phyloP scores from a whole-genome alignment of 768 basidiomycete species.

The Hericium erinaceus region DNA sequence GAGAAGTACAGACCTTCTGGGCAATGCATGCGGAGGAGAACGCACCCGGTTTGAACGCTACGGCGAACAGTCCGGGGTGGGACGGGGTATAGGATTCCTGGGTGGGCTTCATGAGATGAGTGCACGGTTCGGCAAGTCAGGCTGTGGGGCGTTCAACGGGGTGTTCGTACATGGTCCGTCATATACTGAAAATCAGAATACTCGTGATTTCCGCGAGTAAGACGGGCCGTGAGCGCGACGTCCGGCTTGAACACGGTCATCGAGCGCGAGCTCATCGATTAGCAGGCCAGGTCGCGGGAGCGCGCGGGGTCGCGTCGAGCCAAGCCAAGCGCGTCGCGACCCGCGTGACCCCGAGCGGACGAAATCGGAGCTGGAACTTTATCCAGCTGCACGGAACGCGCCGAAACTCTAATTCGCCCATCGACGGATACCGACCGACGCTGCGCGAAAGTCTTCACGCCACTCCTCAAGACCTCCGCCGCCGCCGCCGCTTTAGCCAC shows the following conservation, averaged over 20 bases:
- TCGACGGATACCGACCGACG: slow-evolving; percentile 5
- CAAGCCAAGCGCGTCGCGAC: not conserved
- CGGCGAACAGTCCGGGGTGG: slow-evolving; percentile 25
- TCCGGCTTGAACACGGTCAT: no score
- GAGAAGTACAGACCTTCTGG: slow-evolving; percentile 19
- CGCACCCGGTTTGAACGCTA: slow-evolving; percentile 29
- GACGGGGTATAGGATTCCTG: slow-evolving; percentile 22
- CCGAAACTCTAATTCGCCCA: not conserved
- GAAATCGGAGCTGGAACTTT: not conserved
- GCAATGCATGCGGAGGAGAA: slow-evolving; percentile 29
- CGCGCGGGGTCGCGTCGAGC: not conserved
- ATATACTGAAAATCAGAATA: no score
- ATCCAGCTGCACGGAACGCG: not conserved
- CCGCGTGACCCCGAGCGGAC: not conserved
- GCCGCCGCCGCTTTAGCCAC: slow-evolving; percentile 7
- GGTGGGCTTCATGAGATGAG: not conserved
- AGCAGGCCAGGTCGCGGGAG: not conserved
- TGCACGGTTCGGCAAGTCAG: not conserved
- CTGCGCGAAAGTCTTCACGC: slow-evolving; percentile 8
- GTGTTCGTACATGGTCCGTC: no score
- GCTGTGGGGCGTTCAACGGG: no score
- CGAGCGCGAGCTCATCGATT: not conserved
- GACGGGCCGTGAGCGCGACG: no score
- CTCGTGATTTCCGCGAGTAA: no score
- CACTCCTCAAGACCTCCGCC: slow-evolving; percentile 3